These are phyloP conservation scores for Naganishia onofrii DNA, from an alignment of 768 basidiomycete genomes.

Conservation along the genomic window DNA sequence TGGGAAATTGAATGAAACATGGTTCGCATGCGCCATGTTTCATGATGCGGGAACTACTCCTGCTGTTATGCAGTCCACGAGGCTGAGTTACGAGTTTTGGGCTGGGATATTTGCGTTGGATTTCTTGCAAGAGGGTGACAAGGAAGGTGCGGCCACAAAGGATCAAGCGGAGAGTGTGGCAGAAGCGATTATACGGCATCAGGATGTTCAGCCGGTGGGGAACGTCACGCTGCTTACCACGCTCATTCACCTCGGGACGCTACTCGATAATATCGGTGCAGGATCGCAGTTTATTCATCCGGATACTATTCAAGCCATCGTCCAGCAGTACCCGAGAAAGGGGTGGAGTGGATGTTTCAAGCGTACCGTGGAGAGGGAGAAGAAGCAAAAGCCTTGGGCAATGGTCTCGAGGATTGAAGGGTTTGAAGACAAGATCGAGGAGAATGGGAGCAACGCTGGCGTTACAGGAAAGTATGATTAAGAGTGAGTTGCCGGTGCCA, in stretches of 20 bases:
- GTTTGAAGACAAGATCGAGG: constrained; percentile 30
- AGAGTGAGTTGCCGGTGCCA: neutral
- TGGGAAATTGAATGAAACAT: constrained; percentile 31
- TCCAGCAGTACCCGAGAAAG: constrained; percentile 30
- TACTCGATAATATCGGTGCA: constrained; percentile 35
- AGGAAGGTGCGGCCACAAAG: constrained; percentile 15
- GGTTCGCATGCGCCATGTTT: constrained; percentile 35
- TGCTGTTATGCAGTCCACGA: constrained; percentile 12
- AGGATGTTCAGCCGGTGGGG: constrained; percentile 34
- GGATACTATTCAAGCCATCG: constrained; percentile 31
- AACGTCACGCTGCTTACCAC: constrained; percentile 26
- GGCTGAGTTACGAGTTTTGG: constrained; percentile 35
- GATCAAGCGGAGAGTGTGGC: constrained; percentile 36
- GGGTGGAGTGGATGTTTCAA: constrained; percentile 34
- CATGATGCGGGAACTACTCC: constrained; percentile 35
- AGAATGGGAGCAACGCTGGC: constrained; percentile 14
- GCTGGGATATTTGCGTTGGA: constrained; percentile 32
- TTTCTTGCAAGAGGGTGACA: constrained; percentile 23
- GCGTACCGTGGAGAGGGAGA: constrained; percentile 33
- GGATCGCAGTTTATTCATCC: constrained; percentile 30
- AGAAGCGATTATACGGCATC: constrained; percentile 37
- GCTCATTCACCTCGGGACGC: constrained; percentile 26
- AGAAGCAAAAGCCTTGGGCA: constrained; percentile 31
- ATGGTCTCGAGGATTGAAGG: constrained; percentile 37
- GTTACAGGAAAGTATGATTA: constrained; percentile 23